Base-by-base conservation (phyloP, 805 yeast genomes). In the Monosporozyma servazzii region DNA sequence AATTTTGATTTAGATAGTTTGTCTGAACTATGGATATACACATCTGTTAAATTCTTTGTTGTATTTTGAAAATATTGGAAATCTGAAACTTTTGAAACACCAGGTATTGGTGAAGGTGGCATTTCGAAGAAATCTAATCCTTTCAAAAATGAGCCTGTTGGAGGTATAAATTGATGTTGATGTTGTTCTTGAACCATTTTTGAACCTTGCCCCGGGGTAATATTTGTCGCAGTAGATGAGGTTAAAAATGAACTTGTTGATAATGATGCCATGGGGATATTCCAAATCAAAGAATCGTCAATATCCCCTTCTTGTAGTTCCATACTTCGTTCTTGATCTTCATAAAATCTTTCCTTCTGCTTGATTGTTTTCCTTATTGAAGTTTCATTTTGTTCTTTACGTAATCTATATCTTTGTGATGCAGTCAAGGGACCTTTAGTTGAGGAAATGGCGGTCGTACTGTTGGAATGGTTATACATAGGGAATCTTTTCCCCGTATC, bases 81-180 rank as follows among this genome's bases (percentile, higher is more conserved):
- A 48, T 65, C 69, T 5, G 67, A 56, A 7, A 59, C 56, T 11
- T 48, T 39, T 30, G 58, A 56, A 1, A 68, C 59, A 5, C 80
- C 80, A 3, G 80, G 80, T 9, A 78, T 59, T 11, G 81, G 81
- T 17, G 76, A 70, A 48, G 78, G 72, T n/a, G 78, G 76, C 63
- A 71, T 65, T 15, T 67, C 63, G 18, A 53, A 48, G 18, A 56
- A 58, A 51, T 65, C 65, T 20, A 62, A 53, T 6, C 53, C 56
- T 13, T 71, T 56, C 60, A 45, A 29, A 48, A 46, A 11, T 20
- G 36, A 9, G 15, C 46, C 15, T 45, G 42, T 27, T 37, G 51
- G 42, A 46, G 49, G 49, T 5, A 31, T 20, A n/a, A 36, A 33
- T 21, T 46, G 39, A 20, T 33, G 27, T 9, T 27, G 20, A 36